These are phyloP conservation scores for Malania oleifera DNA, from an alignment of 164 flowering plant genomes.

Conservation along the genomic window DNA sequence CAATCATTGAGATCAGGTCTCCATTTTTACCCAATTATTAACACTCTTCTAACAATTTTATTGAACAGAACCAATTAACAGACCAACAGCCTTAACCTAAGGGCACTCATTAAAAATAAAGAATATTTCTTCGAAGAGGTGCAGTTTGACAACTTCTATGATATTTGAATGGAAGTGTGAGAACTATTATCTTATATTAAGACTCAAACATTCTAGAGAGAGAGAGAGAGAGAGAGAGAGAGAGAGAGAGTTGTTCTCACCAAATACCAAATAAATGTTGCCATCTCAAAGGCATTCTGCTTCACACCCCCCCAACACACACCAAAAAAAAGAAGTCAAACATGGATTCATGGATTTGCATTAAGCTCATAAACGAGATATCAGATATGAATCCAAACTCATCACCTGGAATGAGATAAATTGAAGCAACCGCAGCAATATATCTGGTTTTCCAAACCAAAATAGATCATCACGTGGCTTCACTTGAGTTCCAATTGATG, in stretches of 20 bases:
- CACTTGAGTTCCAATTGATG: conserved; percentile 43
- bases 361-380: neutral
- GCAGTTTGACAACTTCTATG: no score
- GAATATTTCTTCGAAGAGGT: no score
- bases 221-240: neutral
- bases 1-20: no score
- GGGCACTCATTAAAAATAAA: no score
- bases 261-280: conserved; percentile 87
- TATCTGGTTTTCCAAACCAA: conserved; percentile 88
- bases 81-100: no score
- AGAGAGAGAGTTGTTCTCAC: conserved; percentile 33
- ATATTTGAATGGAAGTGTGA: no score
- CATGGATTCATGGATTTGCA: neutral
- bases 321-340: conserved; percentile 2
- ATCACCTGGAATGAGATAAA: conserved; percentile 90
- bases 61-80: no score
- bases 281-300: conserved; percentile 99
- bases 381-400: neutral
- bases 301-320: conserved; percentile 15
- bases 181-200: no score
- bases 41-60: no score
- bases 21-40: no score
- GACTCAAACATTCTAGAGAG: no score
- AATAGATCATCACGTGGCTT: conserved; percentile 87
- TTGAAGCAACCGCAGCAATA: conserved; percentile 70